These are phyloP conservation scores for Didymella arachidicola DNA, from an alignment of 2,329 filamentous ascomycete genomes.

Conservation along the genomic window DNA sequence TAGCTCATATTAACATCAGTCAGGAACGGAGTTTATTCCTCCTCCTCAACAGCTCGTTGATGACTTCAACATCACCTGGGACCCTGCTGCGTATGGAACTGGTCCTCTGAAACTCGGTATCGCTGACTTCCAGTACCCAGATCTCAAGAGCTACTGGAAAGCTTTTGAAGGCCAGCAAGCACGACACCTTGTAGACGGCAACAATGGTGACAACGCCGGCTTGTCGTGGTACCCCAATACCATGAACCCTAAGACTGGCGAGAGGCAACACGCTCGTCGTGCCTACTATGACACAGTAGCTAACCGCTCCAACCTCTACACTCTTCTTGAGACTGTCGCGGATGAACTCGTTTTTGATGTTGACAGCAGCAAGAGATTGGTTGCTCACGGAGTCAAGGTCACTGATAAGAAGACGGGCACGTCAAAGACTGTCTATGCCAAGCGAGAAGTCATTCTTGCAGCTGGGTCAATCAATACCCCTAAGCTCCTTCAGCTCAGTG, in stretches of 20 bases:
- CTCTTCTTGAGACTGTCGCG: conserved; percentile 32
- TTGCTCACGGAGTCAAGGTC: conserved; percentile 38
- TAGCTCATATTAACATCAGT: not conserved
- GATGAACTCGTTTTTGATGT: conserved; percentile 36
- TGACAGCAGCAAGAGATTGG: conserved; percentile 26
- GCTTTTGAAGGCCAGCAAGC: conserved; percentile 36
- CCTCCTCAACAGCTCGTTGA: conserved; percentile 27
- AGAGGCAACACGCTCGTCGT: conserved; percentile 43
- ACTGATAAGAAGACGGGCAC: conserved; percentile 27
- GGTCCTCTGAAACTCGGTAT: conserved; percentile 41
- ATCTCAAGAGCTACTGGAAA: conserved; percentile 34
- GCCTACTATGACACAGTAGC: conserved; percentile 42
- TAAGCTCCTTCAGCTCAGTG: conserved; percentile 56
- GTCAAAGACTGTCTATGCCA: conserved; percentile 34
- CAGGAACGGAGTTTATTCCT: conserved; percentile 32
- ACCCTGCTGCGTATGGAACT: conserved; percentile 34
- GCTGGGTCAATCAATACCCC: conserved; percentile 65
- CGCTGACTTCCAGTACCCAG: conserved; percentile 40
- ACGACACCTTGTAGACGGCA: conserved; percentile 30
- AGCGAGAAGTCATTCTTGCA: conserved; percentile 65
- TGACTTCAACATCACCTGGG: conserved; percentile 37
- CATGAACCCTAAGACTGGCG: conserved; percentile 43
- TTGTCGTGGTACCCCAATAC: conserved; percentile 49
- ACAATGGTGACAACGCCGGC: conserved; percentile 42
- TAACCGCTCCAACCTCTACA: conserved; percentile 41